Base-by-base conservation (phyloP, 495 filamentous ascomycete genomes). In the Aspergillus avenaceus region DNA sequence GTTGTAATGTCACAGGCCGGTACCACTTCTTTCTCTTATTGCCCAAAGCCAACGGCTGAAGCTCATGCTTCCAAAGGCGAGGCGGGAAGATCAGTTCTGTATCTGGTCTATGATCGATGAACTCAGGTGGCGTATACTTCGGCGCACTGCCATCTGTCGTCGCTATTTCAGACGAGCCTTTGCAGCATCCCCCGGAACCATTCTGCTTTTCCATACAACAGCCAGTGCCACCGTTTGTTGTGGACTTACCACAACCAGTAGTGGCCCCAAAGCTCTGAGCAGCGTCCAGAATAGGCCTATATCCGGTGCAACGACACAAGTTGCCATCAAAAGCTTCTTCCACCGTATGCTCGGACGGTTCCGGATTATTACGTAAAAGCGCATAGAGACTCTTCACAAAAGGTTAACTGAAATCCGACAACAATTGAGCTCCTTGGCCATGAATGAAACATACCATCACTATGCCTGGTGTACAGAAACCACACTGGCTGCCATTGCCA, bases 1-100 rank as follows among this genome's bases (percentile, higher is more conserved):
- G 91, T 19, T 90, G 76, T 18, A 98, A 58, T 0, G 87, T 96
- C 23, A 88, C 88, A 7, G 93, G 93, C 14, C 93, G 77, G 61
- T 88, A 92, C 93, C 93, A 98, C 64, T 77, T 84, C 76, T 97
- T 97, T 45, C 84, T 81, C 75, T 96, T 96, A 66, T 95, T 97
- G 14, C 93, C 93, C 71, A 96, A 91, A 1, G 83, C 86, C 42
- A 98, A 74, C 0, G 92, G 85, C 53, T 78, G 85, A 57, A 88
- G 86, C 9, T 88, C 78, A 56, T 97, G 85, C 65, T 88, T 95
- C 47, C 79, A 85, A 16, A 98, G 69, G 3, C 83, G 62, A 3
- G 92, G 87, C 12, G 93, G 93, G 69, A 97, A 98, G 41, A 98
- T 98, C 54, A 98, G 76, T 60, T 98, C 86, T 0, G 93, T 95